Evolutionary conservation across 177 flowering plant genomes (phyloP), one percentile per base, ranked within the genome.

Genomic region (Vitis hybrid): DNA sequence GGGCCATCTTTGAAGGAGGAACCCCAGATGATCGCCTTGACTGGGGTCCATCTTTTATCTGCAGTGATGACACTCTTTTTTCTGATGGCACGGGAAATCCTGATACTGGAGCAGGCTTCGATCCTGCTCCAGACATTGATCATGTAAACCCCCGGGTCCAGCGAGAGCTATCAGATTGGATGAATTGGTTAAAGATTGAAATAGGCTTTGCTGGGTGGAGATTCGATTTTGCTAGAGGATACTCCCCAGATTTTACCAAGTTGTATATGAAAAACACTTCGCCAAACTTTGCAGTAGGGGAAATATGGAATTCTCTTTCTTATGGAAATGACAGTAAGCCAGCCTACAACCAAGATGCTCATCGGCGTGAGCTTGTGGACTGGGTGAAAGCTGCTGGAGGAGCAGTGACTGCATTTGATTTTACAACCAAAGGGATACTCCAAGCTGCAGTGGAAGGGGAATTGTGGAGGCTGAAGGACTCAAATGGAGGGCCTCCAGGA

Each of bases 1-100:
- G 75, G 68, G 70, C 79, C 81, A 86, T 83, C 61, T 89, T 89
- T n/a, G 91, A 89, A 73, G 91, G 93, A 32, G 93, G 90, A 14
- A 89, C 89, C 0, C 61, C 81, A 4, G 91, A 89, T 58, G 83
- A 77, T 23, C 85, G 85, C 19, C 90, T 89, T 7, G 91, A 89
- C 67, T 87, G 91, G 90, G 91, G 86, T 3, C 86, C 90, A 1
- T 75, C 82, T 3, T 72, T 64, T 57, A 87, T 89, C 4, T 89
- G 90, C 72, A 69, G 68, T 1, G 85, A 81, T 45, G 91, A 87
- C 71, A 72, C 64, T 1, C 5, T 66, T 2, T 86, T 71, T 60
- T 78, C 82, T 2, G 82, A 83, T 66, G 90, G 87, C 45, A 80
- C 54, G 0, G 91, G 91, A 3, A 84, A 89, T 62, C 83, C 58